Evolutionary conservation across 2,329 filamentous ascomycete genomes (phyloP).

Genomic region (Neonectria ditissima): DNA sequence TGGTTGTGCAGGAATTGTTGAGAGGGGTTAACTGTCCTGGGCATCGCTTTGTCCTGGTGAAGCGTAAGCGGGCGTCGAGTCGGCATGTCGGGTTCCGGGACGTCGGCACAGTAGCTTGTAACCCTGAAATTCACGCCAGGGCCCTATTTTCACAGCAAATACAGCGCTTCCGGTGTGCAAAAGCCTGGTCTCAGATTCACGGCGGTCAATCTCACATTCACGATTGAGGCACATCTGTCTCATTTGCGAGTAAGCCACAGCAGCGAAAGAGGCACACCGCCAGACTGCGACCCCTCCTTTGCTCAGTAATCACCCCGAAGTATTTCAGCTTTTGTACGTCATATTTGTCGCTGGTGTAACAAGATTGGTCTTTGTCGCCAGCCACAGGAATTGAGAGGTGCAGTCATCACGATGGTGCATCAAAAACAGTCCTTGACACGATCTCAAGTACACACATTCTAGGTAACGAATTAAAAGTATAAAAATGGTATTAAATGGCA

Average conservation of each 20-base stretch:
- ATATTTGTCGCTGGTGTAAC: neutral
- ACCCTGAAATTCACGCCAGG: neutral
- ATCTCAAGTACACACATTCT: neutral
- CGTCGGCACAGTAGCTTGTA: neutral
- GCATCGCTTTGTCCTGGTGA: neutral
- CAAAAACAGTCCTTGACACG: neutral
- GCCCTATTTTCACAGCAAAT: neutral
- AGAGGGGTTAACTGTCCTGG: constrained; percentile 1
- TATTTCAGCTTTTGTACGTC: neutral
- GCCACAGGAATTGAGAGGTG: neutral
- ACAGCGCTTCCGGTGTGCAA: neutral
- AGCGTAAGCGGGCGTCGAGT: constrained; percentile 1
- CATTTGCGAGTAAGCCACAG: constrained; percentile 1
- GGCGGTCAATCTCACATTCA: neutral
- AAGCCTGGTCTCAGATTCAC: neutral
- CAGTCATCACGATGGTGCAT: neutral
- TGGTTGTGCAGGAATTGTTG: neutral
- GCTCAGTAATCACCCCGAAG: constrained; percentile 19
- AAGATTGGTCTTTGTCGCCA: constrained; percentile 5
- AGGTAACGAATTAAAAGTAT: neutral
- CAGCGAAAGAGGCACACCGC: neutral
- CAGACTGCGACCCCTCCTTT: constrained; percentile 17
- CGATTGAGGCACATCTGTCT: neutral
- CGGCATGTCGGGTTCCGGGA: neutral
- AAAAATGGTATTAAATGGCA: neutral